Base-by-base conservation (phyloP, 129 eudicot genomes). In the Heracleum sosnowskyi region DNA sequence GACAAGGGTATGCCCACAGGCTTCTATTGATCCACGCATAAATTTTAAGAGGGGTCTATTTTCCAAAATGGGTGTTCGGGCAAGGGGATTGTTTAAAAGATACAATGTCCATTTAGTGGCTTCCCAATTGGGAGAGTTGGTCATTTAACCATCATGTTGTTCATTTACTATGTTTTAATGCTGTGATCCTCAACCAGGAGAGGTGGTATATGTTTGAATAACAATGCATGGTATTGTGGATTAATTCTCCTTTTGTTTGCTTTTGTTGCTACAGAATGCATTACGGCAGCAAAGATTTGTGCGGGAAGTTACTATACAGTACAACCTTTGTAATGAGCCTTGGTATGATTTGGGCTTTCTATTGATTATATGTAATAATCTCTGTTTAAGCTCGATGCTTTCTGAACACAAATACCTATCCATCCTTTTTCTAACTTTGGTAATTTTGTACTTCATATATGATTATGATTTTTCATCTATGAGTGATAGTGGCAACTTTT, bases 291-390 rank as follows among this genome's bases (percentile, higher is more conserved):
- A 96, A 78, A 86, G 99, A 85, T 92, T 88, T 81, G 97, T 96
- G 72, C 91, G 97, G 35, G 97, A 90, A 87, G 97, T 96, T 64
- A 92, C 97, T 26, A 85, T 96, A 77, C 97, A 90, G 57, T 96
- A 90, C 88, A 96, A 92, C 89, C 91, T 96, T 31, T 96, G 97
- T 83, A 90, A 90, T 80, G 99, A 96, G 82, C 99, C 99, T 51
- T 96, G 99, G 99, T 96, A 95, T 53, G 89, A 64, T 33, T 2
- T 60, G 16, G 28, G 26, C 10, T 74, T 17, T 79, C 45, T 64
- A 29, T 22, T 2, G 28, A 46, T 31, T 62, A 63, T 37, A 42
- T 28, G 3, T 73, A 4, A 20, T 11, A 20, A 11, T 72, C 12
- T 72, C 42, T 39, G n/a, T 9, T 17, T 24, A 31, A 31, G 72